Conservation (phyloP, 2,329 filamentous ascomycete species). For the Epichloe glyceriae region DNA sequence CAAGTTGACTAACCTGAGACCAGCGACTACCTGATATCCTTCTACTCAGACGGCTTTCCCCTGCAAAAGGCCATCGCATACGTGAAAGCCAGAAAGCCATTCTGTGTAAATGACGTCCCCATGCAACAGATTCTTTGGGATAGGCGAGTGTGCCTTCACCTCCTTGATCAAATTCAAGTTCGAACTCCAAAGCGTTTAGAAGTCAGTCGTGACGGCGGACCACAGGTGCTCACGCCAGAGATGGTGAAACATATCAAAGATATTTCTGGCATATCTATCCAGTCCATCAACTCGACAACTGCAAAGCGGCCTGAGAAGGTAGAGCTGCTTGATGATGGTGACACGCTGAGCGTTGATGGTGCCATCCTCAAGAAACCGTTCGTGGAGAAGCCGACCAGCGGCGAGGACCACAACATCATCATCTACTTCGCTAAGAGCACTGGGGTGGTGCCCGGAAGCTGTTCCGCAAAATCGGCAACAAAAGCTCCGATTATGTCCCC, state of each 20-base stretch:
- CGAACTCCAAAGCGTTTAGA: constrained; percentile 81
- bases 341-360: constrained; percentile 80
- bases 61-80: constrained; percentile 96
- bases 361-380: constrained; percentile 77
- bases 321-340: constrained; percentile 78
- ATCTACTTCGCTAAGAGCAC: constrained; percentile 88
- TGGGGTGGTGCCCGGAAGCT: constrained; percentile 84
- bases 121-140: constrained; percentile 99
- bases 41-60: constrained; percentile 96
- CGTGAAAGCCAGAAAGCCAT: constrained; percentile 82
- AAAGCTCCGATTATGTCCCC: constrained; percentile 87
- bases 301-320: constrained; percentile 57
- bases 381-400: constrained; percentile 95
- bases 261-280: constrained; percentile 63
- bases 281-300: constrained; percentile 52
- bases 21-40: constrained; percentile 87
- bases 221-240: constrained; percentile 62
- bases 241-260: constrained; percentile 69
- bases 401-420: constrained; percentile 96
- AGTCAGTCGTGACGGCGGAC: constrained; percentile 86
- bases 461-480: constrained; percentile 96
- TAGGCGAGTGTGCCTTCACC: constrained; percentile 72
- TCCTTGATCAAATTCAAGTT: constrained; percentile 80
- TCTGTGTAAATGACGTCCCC: constrained; percentile 92
- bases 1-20: constrained; percentile 4